Base-by-base conservation (phyloP, 768 basidiomycete genomes). In the Gloeophyllum trabeum region DNA sequence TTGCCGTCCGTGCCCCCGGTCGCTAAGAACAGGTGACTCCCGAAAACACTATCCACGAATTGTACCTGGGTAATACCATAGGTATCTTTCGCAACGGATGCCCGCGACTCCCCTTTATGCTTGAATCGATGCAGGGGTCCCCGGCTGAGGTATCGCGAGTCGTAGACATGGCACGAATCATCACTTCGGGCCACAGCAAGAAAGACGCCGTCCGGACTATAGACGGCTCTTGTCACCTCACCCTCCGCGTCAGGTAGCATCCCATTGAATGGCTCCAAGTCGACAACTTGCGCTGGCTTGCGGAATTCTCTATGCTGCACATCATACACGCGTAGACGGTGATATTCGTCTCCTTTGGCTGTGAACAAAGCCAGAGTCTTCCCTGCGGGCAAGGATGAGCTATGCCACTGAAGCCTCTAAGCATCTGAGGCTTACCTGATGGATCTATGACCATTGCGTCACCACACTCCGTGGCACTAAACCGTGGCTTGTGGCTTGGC, bases 1-100 rank as follows among this genome's bases (percentile, higher is more conserved):
- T 43, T 47, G 81, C 81, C 81, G 52, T 85, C 81, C 25, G 70
- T 63, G 0, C 81, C 80, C 3, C 75, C 79, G 6, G 73, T 79
- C n/a, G n/a, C n/a, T 16, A 78, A 54, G 16, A 83, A 63, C 3
- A 75, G 71, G n/a, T 65, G 47, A 53, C 66, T 57, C 12, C 50
- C 39, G 5, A 58, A 55, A 7, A 51, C 43, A 36, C 60, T 62
- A 40, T 73, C 61, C 12, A 75, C 56, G 81, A 80, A 84, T 36
- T 70, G 57, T 18, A 64, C 62, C 26, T 70, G 64, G 2, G 71
- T 64, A 21, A 80, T 57, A 0, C 79, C 81, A 53, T 61, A 80
- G 2, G 46, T 46, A 19, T 48, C 46, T 4, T 62, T 57, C 14
- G 54, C 54, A 7, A 53, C 44, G 4, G 47, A n/a, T n/a, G n/a